Evolutionary conservation across 768 basidiomycete species (phyloP).

Genomic region (Hypsizygus marmoreus): DNA sequence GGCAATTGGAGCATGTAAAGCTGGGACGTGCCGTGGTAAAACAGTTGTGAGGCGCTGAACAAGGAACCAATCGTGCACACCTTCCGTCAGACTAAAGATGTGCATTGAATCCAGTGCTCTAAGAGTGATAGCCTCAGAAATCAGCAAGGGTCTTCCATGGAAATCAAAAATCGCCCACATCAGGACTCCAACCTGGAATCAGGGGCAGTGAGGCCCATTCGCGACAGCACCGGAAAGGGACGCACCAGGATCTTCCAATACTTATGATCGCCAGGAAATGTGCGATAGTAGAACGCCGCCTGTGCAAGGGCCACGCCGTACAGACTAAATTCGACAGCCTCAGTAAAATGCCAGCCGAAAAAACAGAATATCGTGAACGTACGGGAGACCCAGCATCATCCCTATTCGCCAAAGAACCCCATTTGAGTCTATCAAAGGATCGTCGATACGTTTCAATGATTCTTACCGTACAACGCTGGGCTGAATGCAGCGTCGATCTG

Average conservation of each 20-base stretch:
- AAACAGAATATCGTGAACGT: neutral
- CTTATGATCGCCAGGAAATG: neutral
- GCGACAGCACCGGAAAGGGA: neutral
- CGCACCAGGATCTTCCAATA: conserved; percentile 3
- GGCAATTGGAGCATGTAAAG: neutral
- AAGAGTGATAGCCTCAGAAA: neutral
- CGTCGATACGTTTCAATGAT: no score
- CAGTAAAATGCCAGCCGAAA: neutral
- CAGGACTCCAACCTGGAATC: conserved; percentile 1
- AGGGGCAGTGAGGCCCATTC: no score
- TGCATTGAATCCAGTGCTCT: conserved; percentile 3
- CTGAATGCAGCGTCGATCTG: conserved; percentile 1
- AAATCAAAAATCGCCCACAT: no score
- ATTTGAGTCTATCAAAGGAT: neutral
- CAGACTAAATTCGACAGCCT: neutral
- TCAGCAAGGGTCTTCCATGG: neutral
- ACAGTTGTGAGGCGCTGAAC: conserved; percentile 1
- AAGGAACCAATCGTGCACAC: conserved; percentile 7
- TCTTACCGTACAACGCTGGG: neutral
- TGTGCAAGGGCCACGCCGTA: conserved; percentile 5
- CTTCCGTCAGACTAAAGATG: conserved; percentile 3
- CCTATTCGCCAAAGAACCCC: neutral
- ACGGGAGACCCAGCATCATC: conserved; percentile 4
- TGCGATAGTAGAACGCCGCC: conserved; percentile 1
- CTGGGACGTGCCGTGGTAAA: neutral